Percentiles rank a stretch among this genome's conserved stretches.
These are phyloP conservation scores for Metarhizium humberi DNA, from an alignment of 2,329 filamentous ascomycete genomes.

Conservation along the genomic window DNA sequence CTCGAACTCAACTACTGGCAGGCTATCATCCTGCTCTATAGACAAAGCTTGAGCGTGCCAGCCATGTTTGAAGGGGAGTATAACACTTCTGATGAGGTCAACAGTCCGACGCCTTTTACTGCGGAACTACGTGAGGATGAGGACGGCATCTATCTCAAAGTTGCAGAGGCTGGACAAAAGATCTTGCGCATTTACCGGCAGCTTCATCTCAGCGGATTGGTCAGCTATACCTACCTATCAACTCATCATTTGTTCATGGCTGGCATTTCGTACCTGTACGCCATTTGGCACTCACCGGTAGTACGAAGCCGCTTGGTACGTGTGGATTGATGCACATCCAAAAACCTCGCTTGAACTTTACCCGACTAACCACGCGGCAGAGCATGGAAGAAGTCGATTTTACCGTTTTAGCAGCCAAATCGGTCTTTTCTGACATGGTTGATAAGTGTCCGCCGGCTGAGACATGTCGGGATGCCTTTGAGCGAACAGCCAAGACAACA, in stretches of 20 bases:
- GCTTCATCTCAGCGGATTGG: slow-evolving; percentile 75
- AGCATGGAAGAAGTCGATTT: slow-evolving; percentile 97
- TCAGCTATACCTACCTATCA: slow-evolving; percentile 93
- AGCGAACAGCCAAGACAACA: slow-evolving; percentile 89
- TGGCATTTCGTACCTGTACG: slow-evolving; percentile 90
- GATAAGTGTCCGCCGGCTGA: slow-evolving; percentile 93
- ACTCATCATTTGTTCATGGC: slow-evolving; percentile 98
- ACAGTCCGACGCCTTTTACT: slow-evolving; percentile 52
- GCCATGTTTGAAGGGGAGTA: slow-evolving; percentile 75
- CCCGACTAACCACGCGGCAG: slow-evolving; percentile 22
- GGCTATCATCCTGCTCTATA: slow-evolving; percentile 88
- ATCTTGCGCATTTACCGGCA: slow-evolving; percentile 86
- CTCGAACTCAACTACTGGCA: slow-evolving; percentile 97
- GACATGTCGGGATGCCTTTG: slow-evolving; percentile 88
- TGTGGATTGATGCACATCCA: slow-evolving; percentile 9
- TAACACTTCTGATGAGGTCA: slow-evolving; percentile 53
- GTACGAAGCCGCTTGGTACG: slow-evolving; percentile 79
- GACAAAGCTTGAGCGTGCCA: slow-evolving; percentile 81
- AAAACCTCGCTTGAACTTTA: neutral
- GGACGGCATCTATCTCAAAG: slow-evolving; percentile 85
- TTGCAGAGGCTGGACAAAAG: slow-evolving; percentile 89
- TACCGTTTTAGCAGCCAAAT: slow-evolving; percentile 85
- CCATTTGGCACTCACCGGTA: slow-evolving; percentile 90
- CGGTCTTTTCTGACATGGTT: slow-evolving; percentile 82
- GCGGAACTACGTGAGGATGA: slow-evolving; percentile 69